Conservation (phyloP, 1,284 basidiomycete species). For the Ustilago sp. region DNA sequence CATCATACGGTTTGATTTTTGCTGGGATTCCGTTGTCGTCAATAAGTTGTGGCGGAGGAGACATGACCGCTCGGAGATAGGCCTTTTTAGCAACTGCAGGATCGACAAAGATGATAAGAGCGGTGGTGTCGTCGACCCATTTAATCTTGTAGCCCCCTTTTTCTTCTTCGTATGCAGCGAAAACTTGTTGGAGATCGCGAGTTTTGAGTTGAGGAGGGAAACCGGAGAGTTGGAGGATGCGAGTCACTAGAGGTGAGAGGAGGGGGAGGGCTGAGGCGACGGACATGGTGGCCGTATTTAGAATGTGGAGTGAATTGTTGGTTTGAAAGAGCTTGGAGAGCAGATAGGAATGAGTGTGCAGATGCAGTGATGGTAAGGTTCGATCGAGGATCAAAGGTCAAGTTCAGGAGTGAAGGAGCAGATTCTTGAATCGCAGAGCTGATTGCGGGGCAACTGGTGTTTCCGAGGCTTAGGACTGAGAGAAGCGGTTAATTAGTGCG, state of each 20-base stretch:
- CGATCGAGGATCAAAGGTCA: too few species aligned
- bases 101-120: constrained; percentile 89
- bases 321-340: not conserved
- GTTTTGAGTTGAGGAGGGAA: constrained; percentile 97
- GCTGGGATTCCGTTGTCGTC: constrained; percentile 71
- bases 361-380: not conserved
- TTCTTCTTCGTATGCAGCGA: constrained; percentile 86
- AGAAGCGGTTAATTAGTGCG: too few species aligned
- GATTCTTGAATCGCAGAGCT: too few species aligned
- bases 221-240: constrained; percentile 89
- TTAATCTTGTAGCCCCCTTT: constrained; percentile 97
- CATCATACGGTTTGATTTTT: constrained; percentile 87
- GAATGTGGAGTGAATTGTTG: not conserved
- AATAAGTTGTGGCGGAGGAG: constrained; percentile 73
- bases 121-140: constrained; percentile 96
- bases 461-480: too few species aligned
- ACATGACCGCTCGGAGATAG: constrained; percentile 85
- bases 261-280: constrained; percentile 55
- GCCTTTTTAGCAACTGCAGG: constrained; percentile 83
- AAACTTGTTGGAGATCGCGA: constrained; percentile 90
- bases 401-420: too few species aligned
- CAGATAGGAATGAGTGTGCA: not conserved
- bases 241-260: constrained; percentile 88
- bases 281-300: constrained; percentile 19
- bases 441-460: too few species aligned